Conservation (phyloP, 331 rosid species). For the Cydonia oblonga region DNA sequence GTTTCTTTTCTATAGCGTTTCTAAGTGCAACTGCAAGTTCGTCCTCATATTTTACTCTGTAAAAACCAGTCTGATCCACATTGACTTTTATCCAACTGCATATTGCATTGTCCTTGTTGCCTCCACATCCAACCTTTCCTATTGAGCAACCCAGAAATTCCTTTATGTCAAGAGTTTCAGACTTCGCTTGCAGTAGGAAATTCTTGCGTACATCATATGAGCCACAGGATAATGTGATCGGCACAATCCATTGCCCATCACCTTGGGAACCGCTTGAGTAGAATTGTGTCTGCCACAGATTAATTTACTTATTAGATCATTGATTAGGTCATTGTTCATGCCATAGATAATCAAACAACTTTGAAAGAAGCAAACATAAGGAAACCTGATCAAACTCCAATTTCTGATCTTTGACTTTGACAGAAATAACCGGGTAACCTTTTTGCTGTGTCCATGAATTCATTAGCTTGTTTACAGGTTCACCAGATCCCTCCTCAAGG, state of each 20-base stretch:
- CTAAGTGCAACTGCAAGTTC: slow-evolving; percentile 31
- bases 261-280: slow-evolving; percentile 32
- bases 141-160: slow-evolving; percentile 25
- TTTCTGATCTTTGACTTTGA: slow-evolving; percentile 25
- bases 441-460: slow-evolving; percentile 49
- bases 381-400: slow-evolving; percentile 35
- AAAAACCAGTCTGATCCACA: slow-evolving; percentile 46
- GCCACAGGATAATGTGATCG: slow-evolving; percentile 36
- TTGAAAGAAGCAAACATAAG: slow-evolving; percentile 1
- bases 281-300: slow-evolving; percentile 33
- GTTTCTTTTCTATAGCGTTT: slow-evolving; percentile 28
- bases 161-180: slow-evolving; percentile 22
- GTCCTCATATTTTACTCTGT: slow-evolving; percentile 43
- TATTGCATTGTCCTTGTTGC: background rate
- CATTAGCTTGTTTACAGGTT: slow-evolving; percentile 41
- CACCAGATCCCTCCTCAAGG: slow-evolving; percentile 51
- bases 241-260: slow-evolving; percentile 40
- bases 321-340: no score
- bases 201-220: slow-evolving; percentile 32
- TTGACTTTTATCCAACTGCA: slow-evolving; percentile 36
- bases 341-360: background rate
- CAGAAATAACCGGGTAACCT: slow-evolving; percentile 40
- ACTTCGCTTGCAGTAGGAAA: slow-evolving; percentile 27
- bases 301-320: background rate
- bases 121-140: background rate